A percentile compares a stretch with the other conserved stretches of the same genome.
Conservation (phyloP, 1,139 yeast genomes). For the Pichia sp. region DNA sequence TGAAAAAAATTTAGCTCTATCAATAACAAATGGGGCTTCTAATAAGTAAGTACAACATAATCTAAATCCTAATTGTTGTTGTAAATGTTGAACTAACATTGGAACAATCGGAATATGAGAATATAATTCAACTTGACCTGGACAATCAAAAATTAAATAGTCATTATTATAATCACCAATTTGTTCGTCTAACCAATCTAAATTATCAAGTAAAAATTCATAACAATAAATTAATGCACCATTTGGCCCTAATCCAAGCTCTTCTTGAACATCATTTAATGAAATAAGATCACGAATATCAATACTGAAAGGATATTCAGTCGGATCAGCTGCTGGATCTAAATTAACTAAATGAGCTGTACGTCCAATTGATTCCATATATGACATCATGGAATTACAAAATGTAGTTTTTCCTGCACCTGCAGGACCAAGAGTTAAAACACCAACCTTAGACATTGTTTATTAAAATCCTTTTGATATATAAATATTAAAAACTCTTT, state of each 20-base stretch:
- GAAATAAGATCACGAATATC: conserved; percentile 91
- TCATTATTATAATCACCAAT: conserved; percentile 93
- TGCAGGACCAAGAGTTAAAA: conserved; percentile 94
- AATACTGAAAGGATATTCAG: conserved; percentile 83
- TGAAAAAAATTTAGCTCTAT: conserved; percentile 83
- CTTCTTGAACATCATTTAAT: conserved; percentile 95
- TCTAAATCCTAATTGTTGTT: conserved; percentile 70
- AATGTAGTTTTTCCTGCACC: conserved; percentile 95
- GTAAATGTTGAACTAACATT: conserved; percentile 75
- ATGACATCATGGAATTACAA: conserved; percentile 79
- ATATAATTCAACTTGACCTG: conserved; percentile 95
- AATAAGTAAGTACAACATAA: conserved; percentile 87
- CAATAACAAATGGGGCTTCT: conserved; percentile 92
- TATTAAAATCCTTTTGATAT: too few relatives aligned
- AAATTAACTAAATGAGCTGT: conserved; percentile 90
- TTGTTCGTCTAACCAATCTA: conserved; percentile 96
- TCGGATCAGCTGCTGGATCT: conserved; percentile 97
- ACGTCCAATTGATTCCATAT: conserved; percentile 87
- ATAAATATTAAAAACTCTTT: too few relatives aligned
- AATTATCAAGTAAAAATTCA: conserved; percentile 75
- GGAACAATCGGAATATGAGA: conserved; percentile 95
- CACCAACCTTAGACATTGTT: conserved; percentile 87
- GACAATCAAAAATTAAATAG: conserved; percentile 91
- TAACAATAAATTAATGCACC: conserved; percentile 93
- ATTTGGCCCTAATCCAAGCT: conserved; percentile 88